phyloP scores from a whole-genome alignment of 1,139 yeast species.

The Candida sp. region DNA sequence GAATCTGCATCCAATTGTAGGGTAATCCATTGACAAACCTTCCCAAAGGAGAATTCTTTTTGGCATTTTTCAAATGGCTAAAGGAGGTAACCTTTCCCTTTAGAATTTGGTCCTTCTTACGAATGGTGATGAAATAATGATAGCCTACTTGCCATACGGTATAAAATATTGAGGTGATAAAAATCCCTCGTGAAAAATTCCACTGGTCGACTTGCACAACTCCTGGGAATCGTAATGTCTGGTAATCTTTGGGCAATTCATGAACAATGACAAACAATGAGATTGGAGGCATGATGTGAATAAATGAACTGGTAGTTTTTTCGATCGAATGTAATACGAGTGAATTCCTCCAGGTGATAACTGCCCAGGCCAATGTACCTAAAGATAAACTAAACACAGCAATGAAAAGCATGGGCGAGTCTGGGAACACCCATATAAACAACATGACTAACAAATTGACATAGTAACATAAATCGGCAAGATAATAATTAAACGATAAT shows the following conservation, averaged over 20 bases:
- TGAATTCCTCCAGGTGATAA: slow-evolving; percentile 94
- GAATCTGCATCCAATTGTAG: slow-evolving; percentile 74
- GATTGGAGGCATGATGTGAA: slow-evolving; percentile 88
- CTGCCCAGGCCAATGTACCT: slow-evolving; percentile 93
- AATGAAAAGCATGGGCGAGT: slow-evolving; percentile 66
- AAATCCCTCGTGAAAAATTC: slow-evolving; percentile 68
- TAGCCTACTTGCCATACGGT: slow-evolving; percentile 89
- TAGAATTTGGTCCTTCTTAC: slow-evolving; percentile 74
- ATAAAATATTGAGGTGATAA: slow-evolving; percentile 82
- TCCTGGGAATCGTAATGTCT: slow-evolving; percentile 70
- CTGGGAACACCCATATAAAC: slow-evolving; percentile 82
- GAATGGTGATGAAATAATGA: slow-evolving; percentile 88
- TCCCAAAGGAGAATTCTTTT: slow-evolving; percentile 66
- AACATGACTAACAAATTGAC: slow-evolving; percentile 69
- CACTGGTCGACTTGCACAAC: slow-evolving; percentile 65
- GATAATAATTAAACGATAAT: slow-evolving; percentile 74
- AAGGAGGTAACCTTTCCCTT: slow-evolving; percentile 88
- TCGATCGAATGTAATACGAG: slow-evolving; percentile 89
- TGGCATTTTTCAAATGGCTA: slow-evolving; percentile 73
- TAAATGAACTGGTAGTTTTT: slow-evolving; percentile 89
- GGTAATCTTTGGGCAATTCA: slow-evolving; percentile 58
- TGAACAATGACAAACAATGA: slow-evolving; percentile 88
- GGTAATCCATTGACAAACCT: slow-evolving; percentile 79
- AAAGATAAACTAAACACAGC: slow-evolving; percentile 83
- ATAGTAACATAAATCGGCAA: slow-evolving; percentile 93